A percentile compares a stretch with the other conserved stretches of the same genome.
Evolutionary conservation across 2,329 filamentous ascomycete genomes (phyloP).

Genomic region (Colletotrichum chrysophilum): DNA sequence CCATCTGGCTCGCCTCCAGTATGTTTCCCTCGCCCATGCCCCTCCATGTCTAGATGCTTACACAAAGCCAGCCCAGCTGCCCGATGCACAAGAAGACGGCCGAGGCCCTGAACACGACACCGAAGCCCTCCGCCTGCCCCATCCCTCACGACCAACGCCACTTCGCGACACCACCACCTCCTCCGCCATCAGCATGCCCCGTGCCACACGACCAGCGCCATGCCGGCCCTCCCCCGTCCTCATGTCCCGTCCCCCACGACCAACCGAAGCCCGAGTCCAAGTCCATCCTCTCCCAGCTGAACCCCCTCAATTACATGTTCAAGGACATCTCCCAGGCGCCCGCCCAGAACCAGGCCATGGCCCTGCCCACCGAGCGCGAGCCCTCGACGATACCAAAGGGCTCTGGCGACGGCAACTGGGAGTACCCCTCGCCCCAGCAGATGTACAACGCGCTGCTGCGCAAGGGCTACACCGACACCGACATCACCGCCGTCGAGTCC

Average conservation of each 20-base stretch:
- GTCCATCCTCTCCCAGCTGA: slow-evolving; percentile 61
- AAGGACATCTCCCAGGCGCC: slow-evolving; percentile 80
- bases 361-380: slow-evolving; percentile 82
- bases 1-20: slow-evolving; percentile 42
- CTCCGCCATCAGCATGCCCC: slow-evolving; percentile 35
- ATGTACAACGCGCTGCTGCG: slow-evolving; percentile 99
- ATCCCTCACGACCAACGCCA: slow-evolving; percentile 29
- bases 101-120: slow-evolving; percentile 47
- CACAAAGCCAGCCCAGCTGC: slow-evolving; percentile 50
- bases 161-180: slow-evolving; percentile 22
- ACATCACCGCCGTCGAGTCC: slow-evolving; percentile 88
- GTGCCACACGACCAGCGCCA: slow-evolving; percentile 28
- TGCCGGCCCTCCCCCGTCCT: slow-evolving; percentile 36
- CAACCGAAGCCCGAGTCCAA: slow-evolving; percentile 36
- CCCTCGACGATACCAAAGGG: slow-evolving; percentile 90
- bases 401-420: slow-evolving; percentile 82
- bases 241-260: slow-evolving; percentile 53
- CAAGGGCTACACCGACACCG: slow-evolving; percentile 95
- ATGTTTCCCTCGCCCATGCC: slow-evolving; percentile 25
- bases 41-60: slow-evolving; percentile 22
- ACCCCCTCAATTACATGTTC: slow-evolving; percentile 95
- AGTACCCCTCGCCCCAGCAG: slow-evolving; percentile 97
- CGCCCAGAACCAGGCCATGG: slow-evolving; percentile 73
- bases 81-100: slow-evolving; percentile 63
- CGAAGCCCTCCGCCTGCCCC: slow-evolving; percentile 35